A percentile compares a stretch with the other conserved stretches of the same genome.
phyloP scores from a whole-genome alignment of 192 early-diverging fungal genomes.

The Backusella luteola region DNA sequence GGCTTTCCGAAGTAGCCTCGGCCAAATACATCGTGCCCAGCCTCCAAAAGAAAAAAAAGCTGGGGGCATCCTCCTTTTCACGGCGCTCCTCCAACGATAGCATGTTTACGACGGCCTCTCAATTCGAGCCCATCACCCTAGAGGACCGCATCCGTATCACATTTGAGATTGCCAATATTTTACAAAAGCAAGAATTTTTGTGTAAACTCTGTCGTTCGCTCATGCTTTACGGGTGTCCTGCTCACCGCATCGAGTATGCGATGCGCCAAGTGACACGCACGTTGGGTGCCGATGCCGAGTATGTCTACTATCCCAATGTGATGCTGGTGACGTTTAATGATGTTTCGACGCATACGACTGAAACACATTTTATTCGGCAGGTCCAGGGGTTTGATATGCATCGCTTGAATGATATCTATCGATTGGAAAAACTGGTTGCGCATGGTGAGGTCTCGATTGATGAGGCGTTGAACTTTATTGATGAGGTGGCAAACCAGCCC shows the following conservation, averaged over 20 bases:
- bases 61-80: slow-evolving; percentile 5
- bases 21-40: slow-evolving; percentile 23
- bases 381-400: slow-evolving; percentile 66
- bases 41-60: slow-evolving; percentile 20
- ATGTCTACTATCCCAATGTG: slow-evolving; percentile 65
- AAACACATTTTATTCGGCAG: slow-evolving; percentile 66
- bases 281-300: slow-evolving; percentile 62
- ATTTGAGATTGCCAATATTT: slow-evolving; percentile 62
- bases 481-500: slow-evolving; percentile 52
- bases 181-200: slow-evolving; percentile 66
- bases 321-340: slow-evolving; percentile 73
- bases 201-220: slow-evolving; percentile 57
- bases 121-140: slow-evolving; percentile 32
- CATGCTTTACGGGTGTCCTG: slow-evolving; percentile 70
- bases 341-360: slow-evolving; percentile 64
- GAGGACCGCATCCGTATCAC: slow-evolving; percentile 51
- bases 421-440: slow-evolving; percentile 59
- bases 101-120: slow-evolving; percentile 28
- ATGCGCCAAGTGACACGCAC: slow-evolving; percentile 57
- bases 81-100: slow-evolving; percentile 26
- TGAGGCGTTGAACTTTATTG: slow-evolving; percentile 60
- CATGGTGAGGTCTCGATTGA: slow-evolving; percentile 60
- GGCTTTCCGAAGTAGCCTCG: slow-evolving; percentile 13
- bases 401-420: slow-evolving; percentile 60
- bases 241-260: slow-evolving; percentile 67